phyloP scores from a whole-genome alignment of 1,284 basidiomycete genomes.

The Malassezia japonica region DNA sequence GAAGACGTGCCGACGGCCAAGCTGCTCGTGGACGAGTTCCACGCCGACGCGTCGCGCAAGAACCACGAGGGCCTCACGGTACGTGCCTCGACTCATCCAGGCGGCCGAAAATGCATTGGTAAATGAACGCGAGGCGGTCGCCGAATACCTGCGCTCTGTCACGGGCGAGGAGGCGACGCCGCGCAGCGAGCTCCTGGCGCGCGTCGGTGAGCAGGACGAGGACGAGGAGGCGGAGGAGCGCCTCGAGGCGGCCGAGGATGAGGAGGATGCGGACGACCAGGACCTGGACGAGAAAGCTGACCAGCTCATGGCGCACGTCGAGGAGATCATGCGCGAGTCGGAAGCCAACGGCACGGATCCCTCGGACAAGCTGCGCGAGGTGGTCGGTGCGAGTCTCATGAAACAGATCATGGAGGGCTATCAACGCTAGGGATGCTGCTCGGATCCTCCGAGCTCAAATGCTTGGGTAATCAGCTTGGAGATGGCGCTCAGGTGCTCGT shows the following conservation, averaged over 20 bases:
- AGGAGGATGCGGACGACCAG: constrained; percentile 16
- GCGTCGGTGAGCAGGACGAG: constrained; percentile 13
- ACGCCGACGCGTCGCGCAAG: constrained; percentile 28
- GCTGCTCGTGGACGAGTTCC: constrained; percentile 36
- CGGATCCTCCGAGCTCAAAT: constrained; percentile 21
- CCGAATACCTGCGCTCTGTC: constrained; percentile 26
- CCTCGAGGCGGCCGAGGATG: constrained; percentile 11
- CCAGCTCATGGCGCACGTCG: constrained; percentile 27
- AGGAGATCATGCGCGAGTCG: constrained; percentile 27
- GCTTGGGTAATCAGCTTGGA: constrained; percentile 39
- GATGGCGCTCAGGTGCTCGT: constrained; percentile 69
- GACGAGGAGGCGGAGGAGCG: constrained; percentile 17
- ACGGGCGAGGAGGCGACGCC: constrained; percentile 26
- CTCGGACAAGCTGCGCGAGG: constrained; percentile 23
- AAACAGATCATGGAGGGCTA: constrained; percentile 33
- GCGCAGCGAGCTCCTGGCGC: constrained; percentile 4
- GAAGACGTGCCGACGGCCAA: constrained; percentile 31
- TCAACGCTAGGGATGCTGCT: not conserved
- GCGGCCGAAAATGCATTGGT: constrained; percentile 32
- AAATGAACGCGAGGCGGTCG: constrained; percentile 31
- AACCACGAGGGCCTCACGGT: constrained; percentile 36
- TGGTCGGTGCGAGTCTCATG: constrained; percentile 31
- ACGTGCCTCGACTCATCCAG: constrained; percentile 3
- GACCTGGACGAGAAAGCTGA: constrained; percentile 23
- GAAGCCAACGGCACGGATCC: constrained; percentile 30